Evolutionary conservation across 345 rosid species (phyloP).

Genomic region (Carallia pectinifolia): DNA sequence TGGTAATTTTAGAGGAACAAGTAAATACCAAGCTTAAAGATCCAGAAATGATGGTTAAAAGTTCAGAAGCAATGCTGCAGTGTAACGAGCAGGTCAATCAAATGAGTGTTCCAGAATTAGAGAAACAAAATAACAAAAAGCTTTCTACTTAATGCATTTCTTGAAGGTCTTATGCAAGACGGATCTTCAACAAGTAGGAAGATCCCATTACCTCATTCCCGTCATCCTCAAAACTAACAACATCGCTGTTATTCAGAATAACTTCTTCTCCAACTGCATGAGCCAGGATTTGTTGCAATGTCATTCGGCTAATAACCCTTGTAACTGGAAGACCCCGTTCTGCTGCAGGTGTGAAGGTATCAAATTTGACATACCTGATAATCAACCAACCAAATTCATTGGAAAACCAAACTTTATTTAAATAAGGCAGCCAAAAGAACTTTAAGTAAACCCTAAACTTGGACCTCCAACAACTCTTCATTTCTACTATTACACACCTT

Average conservation of each 20-base stretch:
- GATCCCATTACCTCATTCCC: slow-evolving; percentile 59
- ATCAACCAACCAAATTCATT: slow-evolving; percentile 23
- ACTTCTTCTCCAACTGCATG: slow-evolving; percentile 77
- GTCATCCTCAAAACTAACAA: slow-evolving; percentile 75
- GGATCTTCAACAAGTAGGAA: slow-evolving; percentile 10
- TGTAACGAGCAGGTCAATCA: slow-evolving; percentile 4
- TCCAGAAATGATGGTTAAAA: neutral
- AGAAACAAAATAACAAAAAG: neutral
- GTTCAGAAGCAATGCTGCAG: neutral
- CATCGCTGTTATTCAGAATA: slow-evolving; percentile 74
- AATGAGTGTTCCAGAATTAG: slow-evolving; percentile 3
- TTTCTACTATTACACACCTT: too few species aligned
- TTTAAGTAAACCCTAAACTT: too few species aligned
- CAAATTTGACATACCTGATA: slow-evolving; percentile 87
- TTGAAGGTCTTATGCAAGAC: neutral
- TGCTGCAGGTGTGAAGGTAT: slow-evolving; percentile 90
- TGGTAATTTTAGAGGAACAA: slow-evolving; percentile 18
- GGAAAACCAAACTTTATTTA: slow-evolving; percentile 5
- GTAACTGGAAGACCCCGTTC: slow-evolving; percentile 91
- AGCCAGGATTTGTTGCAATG: slow-evolving; percentile 79
- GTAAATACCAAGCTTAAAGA: neutral
- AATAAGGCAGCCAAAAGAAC: slow-evolving; percentile 5
- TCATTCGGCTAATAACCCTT: slow-evolving; percentile 85
- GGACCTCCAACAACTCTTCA: too few species aligned
- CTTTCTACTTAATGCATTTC: neutral